Base-by-base conservation (phyloP, 208 protist species). In the Vickermania ingenoplastis region DNA sequence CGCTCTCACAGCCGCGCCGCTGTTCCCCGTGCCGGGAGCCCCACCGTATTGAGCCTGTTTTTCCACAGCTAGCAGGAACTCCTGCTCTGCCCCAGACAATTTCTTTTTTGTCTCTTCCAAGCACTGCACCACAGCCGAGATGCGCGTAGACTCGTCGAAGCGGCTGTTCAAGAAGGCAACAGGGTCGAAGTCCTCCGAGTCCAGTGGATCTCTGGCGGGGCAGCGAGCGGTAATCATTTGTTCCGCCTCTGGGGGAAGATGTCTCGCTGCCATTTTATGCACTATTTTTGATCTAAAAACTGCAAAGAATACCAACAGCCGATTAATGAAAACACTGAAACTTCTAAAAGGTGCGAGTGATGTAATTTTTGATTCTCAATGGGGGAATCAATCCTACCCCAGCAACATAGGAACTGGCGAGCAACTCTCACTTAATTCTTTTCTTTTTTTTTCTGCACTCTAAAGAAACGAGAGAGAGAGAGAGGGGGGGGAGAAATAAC, bases 121-220 rank as follows among this genome's bases (percentile, higher is more conserved):
- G 53, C 89, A 92, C 23, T 71, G 67, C 17, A 92, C 91, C 13
- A 98, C 69, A 2, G 86, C 74, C n/a, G 62, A 60, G 17, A 98
- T 76, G 36, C 79, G 85, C 58, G 89, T 63, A 61, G 96, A 92
- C 62, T 89, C 86, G 7, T 89, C 86, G 55, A 98, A 98, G 41
- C 76, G 67, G 41, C 75, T 85, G 77, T 98, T 98, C 22, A 98
- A 76, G 78, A 96, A 98, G 23, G 82, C 75, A 1, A 98, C 81
- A 11, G 94, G 83, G 63, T 97, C 86, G 62, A 98, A 98, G 55
- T 92, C 67, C 17, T 70, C 67, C 3, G 73, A 62, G 59, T 96
- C 87, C 58, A 94, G 83, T 2, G 86, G 61, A 63, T 95, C 89
- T 5, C 73, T 69, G 0, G 77, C 73, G 4, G 86, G 87, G 36